These are phyloP conservation scores for Aspergillus nidulans DNA, from an alignment of 495 filamentous ascomycete species.

Conservation along the genomic window DNA sequence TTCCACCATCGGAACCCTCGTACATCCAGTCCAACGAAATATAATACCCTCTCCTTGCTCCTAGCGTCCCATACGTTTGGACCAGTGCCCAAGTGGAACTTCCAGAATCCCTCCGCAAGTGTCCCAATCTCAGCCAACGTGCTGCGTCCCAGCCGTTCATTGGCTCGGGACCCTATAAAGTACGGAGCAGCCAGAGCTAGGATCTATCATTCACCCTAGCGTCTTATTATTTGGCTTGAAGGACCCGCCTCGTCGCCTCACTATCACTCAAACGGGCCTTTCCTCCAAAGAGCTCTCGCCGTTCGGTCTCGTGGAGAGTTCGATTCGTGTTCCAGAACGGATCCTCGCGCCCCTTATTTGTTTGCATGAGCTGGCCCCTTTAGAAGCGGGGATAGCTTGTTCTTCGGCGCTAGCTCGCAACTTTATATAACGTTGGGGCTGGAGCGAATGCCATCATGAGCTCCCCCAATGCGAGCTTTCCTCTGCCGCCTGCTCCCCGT, in stretches of 20 bases:
- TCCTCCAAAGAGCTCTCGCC: conserved; percentile 21
- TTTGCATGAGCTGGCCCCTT: conserved; percentile 5
- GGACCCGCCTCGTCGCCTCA: conserved; percentile 24
- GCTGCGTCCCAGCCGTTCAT: conserved; percentile 14
- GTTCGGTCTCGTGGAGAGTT: conserved; percentile 21
- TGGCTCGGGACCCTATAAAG: conserved; percentile 10
- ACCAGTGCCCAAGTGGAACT: conserved; percentile 11
- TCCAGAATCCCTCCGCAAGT: conserved; percentile 12
- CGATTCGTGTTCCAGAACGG: conserved; percentile 24
- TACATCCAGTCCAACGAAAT: conserved; percentile 14
- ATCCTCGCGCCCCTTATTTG: conserved; percentile 14
- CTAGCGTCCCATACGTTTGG: conserved; percentile 14
- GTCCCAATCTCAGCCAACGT: conserved; percentile 20
- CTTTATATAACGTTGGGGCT: conserved; percentile 16
- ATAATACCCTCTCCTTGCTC: conserved; percentile 19
- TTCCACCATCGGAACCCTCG: conserved; percentile 9
- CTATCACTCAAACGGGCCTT: conserved; percentile 13
- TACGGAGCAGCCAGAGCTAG: conserved; percentile 1
- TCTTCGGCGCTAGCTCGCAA: conserved; percentile 9
- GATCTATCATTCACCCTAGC: conserved; percentile 4
- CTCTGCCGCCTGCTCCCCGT: conserved; percentile 5
- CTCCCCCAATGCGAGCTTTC: conserved; percentile 6
- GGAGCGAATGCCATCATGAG: conserved; percentile 12
- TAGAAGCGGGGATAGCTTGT: conserved; percentile 7
- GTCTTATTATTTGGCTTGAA: conserved; percentile 5